A percentile compares a stretch with the other conserved stretches of the same genome.
Evolutionary conservation across 106 monocot species (phyloP).

Genomic region (Xerophyta viscosa): DNA sequence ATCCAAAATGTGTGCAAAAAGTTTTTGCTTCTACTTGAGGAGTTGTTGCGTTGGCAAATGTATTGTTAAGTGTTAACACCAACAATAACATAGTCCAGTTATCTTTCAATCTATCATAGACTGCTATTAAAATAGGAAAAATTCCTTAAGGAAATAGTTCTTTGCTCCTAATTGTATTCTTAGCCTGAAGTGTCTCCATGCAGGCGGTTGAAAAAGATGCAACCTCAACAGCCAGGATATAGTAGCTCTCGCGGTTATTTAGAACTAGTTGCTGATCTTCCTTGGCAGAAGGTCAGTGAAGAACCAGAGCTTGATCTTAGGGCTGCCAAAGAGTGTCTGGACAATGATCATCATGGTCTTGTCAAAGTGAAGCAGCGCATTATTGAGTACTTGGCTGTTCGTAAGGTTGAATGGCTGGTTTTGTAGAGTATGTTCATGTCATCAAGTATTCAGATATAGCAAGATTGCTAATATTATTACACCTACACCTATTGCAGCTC

Average conservation of each 20-base stretch:
- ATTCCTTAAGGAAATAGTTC: too few relatives aligned
- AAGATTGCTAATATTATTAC: too few relatives aligned
- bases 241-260: slow-evolving; percentile 88
- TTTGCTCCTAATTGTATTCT: too few relatives aligned
- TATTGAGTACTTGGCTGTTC: slow-evolving; percentile 96
- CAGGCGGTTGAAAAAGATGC: slow-evolving; percentile 95
- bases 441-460: too few relatives aligned
- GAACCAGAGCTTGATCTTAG: slow-evolving; percentile 79
- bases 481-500: slow-evolving; percentile 72
- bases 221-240: slow-evolving; percentile 98
- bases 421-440: too few relatives aligned
- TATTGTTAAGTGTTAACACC: too few relatives aligned
- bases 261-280: slow-evolving; percentile 96
- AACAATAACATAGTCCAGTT: too few relatives aligned
- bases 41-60: too few relatives aligned
- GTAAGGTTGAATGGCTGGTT: slow-evolving; percentile 53
- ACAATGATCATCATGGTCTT: slow-evolving; percentile 89
- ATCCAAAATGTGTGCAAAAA: too few relatives aligned
- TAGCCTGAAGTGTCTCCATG: background rate
- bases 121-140: too few relatives aligned
- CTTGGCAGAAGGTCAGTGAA: slow-evolving; percentile 95
- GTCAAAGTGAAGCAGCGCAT: slow-evolving; percentile 95
- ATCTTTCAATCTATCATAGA: too few relatives aligned
- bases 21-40: too few relatives aligned
- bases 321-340: slow-evolving; percentile 86